Evolutionary conservation across 805 yeast species (phyloP), one percentile per base, ranked within the genome.

Genomic region (Hanseniaspora hatyaiensis): DNA sequence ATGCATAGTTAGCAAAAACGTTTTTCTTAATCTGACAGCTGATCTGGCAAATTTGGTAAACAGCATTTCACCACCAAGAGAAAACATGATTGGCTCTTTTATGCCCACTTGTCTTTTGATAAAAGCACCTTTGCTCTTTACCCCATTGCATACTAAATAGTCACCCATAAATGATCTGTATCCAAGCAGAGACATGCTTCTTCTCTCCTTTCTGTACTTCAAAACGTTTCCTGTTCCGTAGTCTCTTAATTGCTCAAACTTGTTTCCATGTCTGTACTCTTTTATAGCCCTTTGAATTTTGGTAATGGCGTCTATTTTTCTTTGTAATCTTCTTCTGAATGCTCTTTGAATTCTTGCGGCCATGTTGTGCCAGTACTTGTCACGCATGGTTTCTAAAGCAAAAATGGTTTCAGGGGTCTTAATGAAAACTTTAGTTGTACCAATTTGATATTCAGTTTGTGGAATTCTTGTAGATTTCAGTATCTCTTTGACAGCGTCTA

Each of bases 291-390:
- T 73, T 65, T 88, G 96, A 36, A 86, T 77, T 46, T 71, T 73
- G 50, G 74, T 77, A 1, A 96, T 96, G 20, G 94, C 87, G 57
- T 85, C 95, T 49, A 80, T 82, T 66, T 88, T 80, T 59, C 84
- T 73, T 63, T 78, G 79, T 52, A 79, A 67, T 60, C 81, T 84
- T 57, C 84, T 72, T 68, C 98, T 75, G 84, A 96, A 87, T 3
- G 98, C 97, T 54, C 96, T 77, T 69, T 92, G 99, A 56, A 92
- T 89, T 57, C 94, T 77, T 3, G 95, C 88, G 4, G 98, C 98
- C 94, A 92, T 92, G 56, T 84, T 85, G 59, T 86, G 89, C 97
- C 98, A 92, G 62, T 87, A 92, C 67, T 80, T 82, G 58, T 92
- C 99, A 63, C 97, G 77, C 89, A 89, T 78, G 57, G 85, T 89